Evolutionary conservation across 2,329 filamentous ascomycete species (phyloP), one percentile per base, ranked within the genome.

Genomic region (Alternaria sp.): DNA sequence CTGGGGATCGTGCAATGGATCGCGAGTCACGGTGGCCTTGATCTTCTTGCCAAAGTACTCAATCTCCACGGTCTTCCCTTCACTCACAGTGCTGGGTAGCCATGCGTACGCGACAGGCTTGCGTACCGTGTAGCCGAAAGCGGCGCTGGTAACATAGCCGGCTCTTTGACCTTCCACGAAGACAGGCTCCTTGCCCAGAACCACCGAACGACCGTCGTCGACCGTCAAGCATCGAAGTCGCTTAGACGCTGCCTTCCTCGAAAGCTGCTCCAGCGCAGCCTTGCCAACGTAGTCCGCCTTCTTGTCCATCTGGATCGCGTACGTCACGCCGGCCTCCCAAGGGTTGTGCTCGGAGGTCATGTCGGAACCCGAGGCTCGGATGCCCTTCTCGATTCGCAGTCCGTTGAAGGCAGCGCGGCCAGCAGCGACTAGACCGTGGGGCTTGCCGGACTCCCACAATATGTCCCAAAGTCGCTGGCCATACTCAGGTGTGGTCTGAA

Each of bases 161-260:
- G 80, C 80, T 0, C 83, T 67, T 57, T 82, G 76, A 9, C 82
- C 83, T 3, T 83, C 72, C 13, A 81, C 66, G 58, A 84, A 89
- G 0, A 90, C 86, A 0, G 88, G 88, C 71, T 90, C 88, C 70
- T 89, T 89, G 6, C 88, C 88, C 1, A 90, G 74, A 0, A 89
- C 82, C 66, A 89, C 80, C 0, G 87, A 89, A 5, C 73, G 76
- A 0, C 86, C 84, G 62, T 90, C 87, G 44, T 89, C 82, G 28
- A 90, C 69, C 0, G 83, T 86, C 2, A 90, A 74, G 59, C 85
- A 86, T 2, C 86, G 82, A 5, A 86, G 68, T 55, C 80, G 67
- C 19, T 78, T 77, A 0, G 73, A 66, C 0, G 72, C 69, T 2
- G 78, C 77, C 28, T 82, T 73, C 6, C 75, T 79, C 0, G 83